Base-by-base conservation (phyloP, 2,329 filamentous ascomycete genomes). In the Cordyceps tenuipes region DNA sequence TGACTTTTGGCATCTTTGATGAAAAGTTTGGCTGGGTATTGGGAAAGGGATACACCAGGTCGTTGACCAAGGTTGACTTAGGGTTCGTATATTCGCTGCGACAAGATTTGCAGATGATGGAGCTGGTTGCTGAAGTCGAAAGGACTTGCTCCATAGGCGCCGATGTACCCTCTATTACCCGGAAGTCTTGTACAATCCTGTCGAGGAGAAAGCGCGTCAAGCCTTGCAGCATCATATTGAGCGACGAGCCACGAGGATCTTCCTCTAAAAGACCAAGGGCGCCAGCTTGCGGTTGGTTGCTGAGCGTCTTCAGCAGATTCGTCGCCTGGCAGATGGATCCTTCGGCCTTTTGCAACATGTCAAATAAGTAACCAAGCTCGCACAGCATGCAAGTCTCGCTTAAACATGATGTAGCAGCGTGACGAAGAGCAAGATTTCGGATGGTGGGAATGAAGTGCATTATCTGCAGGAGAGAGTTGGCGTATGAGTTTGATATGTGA, bases 331-430 rank as follows among this genome's bases (percentile, higher is more conserved):
- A 99, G 62, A 95, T 96, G 60, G 92, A 88, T 0, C 92, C 93
- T 63, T 89, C 88, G 2, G 94, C 94, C 71, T 97, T 99, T 67
- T 97, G 89, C 26, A 99, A 81, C 94, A 99, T 99, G 70, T 99
- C 95, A 67, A 96, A 95, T 10, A 99, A 78, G 70, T 94, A 99
- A 1, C 94, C 94, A 65, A 99, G 80, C 73, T 99, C 94, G 73
- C 94, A 99, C 1, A 99, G 77, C 47, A 99, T 78, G 72, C 94
- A 99, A 36, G 85, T 82, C 59, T 96, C 91, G 65, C 84, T 85
- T 2, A 91, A 78, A 69, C 94, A 99, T 15, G 88, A 83, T 9
- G 89, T 90, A 0, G 94, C 91, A 1, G 92, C 89, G 71, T 99
- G 94, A 62, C 92, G 87, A 1, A 99, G 80, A 10, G 94, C 89